phyloP scores from a whole-genome alignment of 106 monocot species.

The Amphibolis antarctica region DNA sequence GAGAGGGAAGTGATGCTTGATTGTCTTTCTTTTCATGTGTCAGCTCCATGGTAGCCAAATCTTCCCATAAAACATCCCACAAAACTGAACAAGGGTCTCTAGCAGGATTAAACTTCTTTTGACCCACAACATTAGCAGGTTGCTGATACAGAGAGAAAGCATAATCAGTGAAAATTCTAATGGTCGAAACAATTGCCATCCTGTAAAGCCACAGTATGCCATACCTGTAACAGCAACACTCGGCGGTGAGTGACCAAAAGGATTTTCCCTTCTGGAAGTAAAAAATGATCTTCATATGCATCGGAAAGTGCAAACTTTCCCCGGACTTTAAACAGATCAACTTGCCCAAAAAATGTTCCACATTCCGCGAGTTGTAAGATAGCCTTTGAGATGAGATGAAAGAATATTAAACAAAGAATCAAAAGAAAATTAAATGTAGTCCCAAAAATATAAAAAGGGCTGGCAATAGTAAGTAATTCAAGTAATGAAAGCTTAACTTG shows the following conservation, averaged over 20 bases:
- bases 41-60: slow-evolving; percentile 75
- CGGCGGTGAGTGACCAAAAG: slow-evolving; percentile 76
- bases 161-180: neutral
- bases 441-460: too few species aligned
- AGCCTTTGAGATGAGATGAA: slow-evolving; percentile 35
- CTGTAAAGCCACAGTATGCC: neutral
- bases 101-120: slow-evolving; percentile 83
- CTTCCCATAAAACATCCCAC: slow-evolving; percentile 81
- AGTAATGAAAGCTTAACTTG: too few species aligned
- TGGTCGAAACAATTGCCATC: neutral
- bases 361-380: slow-evolving; percentile 91
- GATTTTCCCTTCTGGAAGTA: slow-evolving; percentile 81
- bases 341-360: slow-evolving; percentile 87
- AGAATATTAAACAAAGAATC: too few species aligned
- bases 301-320: slow-evolving; percentile 95
- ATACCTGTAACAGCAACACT: slow-evolving; percentile 72
- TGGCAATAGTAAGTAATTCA: too few species aligned
- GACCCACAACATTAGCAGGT: slow-evolving; percentile 51
- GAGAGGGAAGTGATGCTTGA: slow-evolving; percentile 51
- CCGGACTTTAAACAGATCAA: slow-evolving; percentile 92
- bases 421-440: too few species aligned
- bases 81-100: slow-evolving; percentile 83
- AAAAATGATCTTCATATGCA: slow-evolving; percentile 94
- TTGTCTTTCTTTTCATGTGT: slow-evolving; percentile 56
- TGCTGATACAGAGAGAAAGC: slow-evolving; percentile 29